phyloP scores from a whole-genome alignment of 2,329 filamentous ascomycete genomes.

The Boeremia lycopersici region DNA sequence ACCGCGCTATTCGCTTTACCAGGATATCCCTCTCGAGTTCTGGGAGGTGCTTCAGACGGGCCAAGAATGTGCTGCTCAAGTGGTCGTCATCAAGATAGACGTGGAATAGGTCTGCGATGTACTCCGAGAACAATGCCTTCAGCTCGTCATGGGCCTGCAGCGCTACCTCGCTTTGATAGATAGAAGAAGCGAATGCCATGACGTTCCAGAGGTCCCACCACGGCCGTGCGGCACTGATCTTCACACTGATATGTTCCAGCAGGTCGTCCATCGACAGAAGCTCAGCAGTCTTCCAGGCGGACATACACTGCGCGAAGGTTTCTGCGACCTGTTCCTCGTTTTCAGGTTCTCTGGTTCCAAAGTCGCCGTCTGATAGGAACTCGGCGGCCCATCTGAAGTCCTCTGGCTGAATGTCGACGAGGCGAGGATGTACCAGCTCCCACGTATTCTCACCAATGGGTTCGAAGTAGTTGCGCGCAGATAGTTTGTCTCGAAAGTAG shows the following conservation, averaged over 20 bases:
- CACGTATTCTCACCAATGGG: slow-evolving; percentile 22
- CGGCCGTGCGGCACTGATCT: slow-evolving; percentile 17
- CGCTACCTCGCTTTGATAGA: slow-evolving; percentile 19
- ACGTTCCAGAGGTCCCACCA: slow-evolving; percentile 18
- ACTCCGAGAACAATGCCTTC: slow-evolving; percentile 21
- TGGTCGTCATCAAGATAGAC: slow-evolving; percentile 18
- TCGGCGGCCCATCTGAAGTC: slow-evolving; percentile 36
- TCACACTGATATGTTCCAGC: slow-evolving; percentile 31
- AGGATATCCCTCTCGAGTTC: slow-evolving; percentile 25
- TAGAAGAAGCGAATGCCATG: slow-evolving; percentile 19
- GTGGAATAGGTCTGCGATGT: slow-evolving; percentile 30
- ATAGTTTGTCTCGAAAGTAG: slow-evolving; percentile 22
- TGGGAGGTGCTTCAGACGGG: slow-evolving; percentile 17
- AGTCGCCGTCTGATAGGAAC: slow-evolving; percentile 28
- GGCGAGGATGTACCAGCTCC: slow-evolving; percentile 23
- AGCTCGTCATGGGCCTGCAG: slow-evolving; percentile 17
- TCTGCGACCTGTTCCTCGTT: slow-evolving; percentile 17
- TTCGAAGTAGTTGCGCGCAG: slow-evolving; percentile 15
- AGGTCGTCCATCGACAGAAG: slow-evolving; percentile 34
- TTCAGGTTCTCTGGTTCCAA: slow-evolving; percentile 24
- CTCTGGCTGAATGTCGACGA: slow-evolving; percentile 20
- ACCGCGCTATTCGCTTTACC: background rate
- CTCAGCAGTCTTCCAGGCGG: slow-evolving; percentile 31
- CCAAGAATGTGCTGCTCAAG: slow-evolving; percentile 14
- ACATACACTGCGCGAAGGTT: slow-evolving; percentile 25